Percentiles rank a stretch among this genome's conserved stretches.
These are phyloP conservation scores for Claviceps pusilla DNA, from an alignment of 2,329 filamentous ascomycete species.

Conservation along the genomic window DNA sequence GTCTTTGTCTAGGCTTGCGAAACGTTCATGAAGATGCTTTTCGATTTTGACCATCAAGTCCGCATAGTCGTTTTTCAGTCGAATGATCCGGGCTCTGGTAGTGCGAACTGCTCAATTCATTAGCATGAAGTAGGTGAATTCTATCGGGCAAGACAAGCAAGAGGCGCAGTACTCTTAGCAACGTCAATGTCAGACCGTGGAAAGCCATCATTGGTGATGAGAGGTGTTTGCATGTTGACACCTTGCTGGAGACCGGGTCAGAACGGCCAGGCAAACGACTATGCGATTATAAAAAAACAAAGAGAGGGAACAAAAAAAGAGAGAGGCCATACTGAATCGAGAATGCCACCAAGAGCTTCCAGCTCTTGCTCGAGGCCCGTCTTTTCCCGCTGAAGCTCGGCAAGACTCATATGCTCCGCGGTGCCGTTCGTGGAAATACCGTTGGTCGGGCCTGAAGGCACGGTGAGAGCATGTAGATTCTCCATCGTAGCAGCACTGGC, in stretches of 20 bases:
- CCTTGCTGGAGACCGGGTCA: slow-evolving; percentile 49
- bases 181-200: slow-evolving; percentile 89
- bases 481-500: slow-evolving; percentile 25
- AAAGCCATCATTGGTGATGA: slow-evolving; percentile 81
- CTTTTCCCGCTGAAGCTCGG: slow-evolving; percentile 72
- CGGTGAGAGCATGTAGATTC: slow-evolving; percentile 42
- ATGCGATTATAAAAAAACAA: not conserved
- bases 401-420: slow-evolving; percentile 50
- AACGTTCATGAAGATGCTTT: slow-evolving; percentile 74
- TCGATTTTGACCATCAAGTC: slow-evolving; percentile 73
- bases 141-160: not conserved
- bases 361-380: slow-evolving; percentile 75
- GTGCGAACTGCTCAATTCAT: slow-evolving; percentile 55
- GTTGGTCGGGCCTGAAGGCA: slow-evolving; percentile 61
- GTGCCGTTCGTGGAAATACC: slow-evolving; percentile 44
- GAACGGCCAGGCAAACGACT: not conserved
- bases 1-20: slow-evolving; percentile 52
- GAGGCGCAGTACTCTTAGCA: slow-evolving; percentile 67
- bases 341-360: slow-evolving; percentile 64
- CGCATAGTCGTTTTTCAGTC: slow-evolving; percentile 86
- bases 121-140: slow-evolving; percentile 3
- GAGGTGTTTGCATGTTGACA: slow-evolving; percentile 78
- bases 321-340: slow-evolving; percentile 61
- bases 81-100: slow-evolving; percentile 79
- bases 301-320: not conserved